Evolutionary conservation across 345 rosid species (phyloP).

Genomic region (Populus euphratica): DNA sequence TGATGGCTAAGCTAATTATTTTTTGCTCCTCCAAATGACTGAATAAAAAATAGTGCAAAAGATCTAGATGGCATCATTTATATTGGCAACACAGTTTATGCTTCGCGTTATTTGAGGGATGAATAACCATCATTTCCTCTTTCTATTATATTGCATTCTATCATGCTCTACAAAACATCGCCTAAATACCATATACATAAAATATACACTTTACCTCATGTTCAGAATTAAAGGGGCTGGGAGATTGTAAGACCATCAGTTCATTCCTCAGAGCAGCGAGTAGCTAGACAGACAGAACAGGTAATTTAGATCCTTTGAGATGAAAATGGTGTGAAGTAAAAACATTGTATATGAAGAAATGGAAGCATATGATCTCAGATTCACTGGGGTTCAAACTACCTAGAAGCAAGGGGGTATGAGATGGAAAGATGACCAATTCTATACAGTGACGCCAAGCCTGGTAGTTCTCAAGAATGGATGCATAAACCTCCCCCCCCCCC

Average conservation of each 20-base stretch:
- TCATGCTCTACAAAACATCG: background rate
- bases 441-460: background rate
- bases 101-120: background rate
- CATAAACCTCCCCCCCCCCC: background rate
- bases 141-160: background rate
- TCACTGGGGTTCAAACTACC: background rate
- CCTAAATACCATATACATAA: background rate
- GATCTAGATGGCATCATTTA: background rate
- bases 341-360: background rate
- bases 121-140: background rate
- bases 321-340: slow-evolving; percentile 8
- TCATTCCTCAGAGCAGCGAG: slow-evolving; percentile 87
- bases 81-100: background rate
- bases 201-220: slow-evolving; percentile 49
- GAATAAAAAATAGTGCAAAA: background rate
- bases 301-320: background rate
- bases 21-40: background rate
- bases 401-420: background rate
- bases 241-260: slow-evolving; percentile 46
- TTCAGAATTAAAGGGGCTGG: slow-evolving; percentile 75
- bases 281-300: slow-evolving; percentile 46
- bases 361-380: background rate
- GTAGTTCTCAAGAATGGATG: background rate
- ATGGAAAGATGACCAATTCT: background rate
- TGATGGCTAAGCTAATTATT: background rate